Evolutionary conservation across 306 rosid species (phyloP), one percentile per base, ranked within the genome.

Genomic region (Geum urbanum): DNA sequence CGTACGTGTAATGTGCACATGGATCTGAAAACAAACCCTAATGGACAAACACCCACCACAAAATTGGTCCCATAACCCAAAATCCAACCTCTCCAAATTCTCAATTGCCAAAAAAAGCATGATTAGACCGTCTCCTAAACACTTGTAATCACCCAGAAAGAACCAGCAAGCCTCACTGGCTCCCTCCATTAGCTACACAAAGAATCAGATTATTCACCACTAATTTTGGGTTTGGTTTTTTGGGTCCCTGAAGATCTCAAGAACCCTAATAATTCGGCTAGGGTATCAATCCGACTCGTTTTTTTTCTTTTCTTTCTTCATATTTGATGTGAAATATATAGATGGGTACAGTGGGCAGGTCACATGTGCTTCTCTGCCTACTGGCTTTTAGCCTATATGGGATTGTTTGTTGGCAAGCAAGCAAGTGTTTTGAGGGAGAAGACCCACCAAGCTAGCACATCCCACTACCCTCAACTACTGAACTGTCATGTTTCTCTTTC

Each of bases 221-320:
- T 72, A 58, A 59, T 59, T 76, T 84, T 77, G 83, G 79, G 83
- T 75, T 12, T 22, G 22, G 40, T n/a, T n/a, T 32, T 49, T 74
- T 48, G 55, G 89, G 87, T 75, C 86, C 86, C 85, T 70, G 46
- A 11, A 81, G 72, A 80, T 87, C 79, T n/a, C n/a, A n/a, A 75
- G 63, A 74, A 22, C 27, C 60, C 43, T 46, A 20, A 22, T 22
- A 19, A n/a, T 10, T n/a, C 1, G 6, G 32, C 59, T 19, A 11
- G n/a, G 63, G 41, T 18, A 53, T 12, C n/a, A n/a, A n/a, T n/a
- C n/a, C n/a, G n/a, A n/a, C n/a, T n/a, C n/a, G n/a, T n/a, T n/a
- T n/a, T n/a, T n/a, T n/a, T n/a, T n/a, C n/a, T n/a, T n/a, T n/a
- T n/a, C n/a, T n/a, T 46, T 10, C 46, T 35, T 18, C 32, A 27